Base-by-base conservation (phyloP, 768 basidiomycete species). In the Hypholoma fasciculare region DNA sequence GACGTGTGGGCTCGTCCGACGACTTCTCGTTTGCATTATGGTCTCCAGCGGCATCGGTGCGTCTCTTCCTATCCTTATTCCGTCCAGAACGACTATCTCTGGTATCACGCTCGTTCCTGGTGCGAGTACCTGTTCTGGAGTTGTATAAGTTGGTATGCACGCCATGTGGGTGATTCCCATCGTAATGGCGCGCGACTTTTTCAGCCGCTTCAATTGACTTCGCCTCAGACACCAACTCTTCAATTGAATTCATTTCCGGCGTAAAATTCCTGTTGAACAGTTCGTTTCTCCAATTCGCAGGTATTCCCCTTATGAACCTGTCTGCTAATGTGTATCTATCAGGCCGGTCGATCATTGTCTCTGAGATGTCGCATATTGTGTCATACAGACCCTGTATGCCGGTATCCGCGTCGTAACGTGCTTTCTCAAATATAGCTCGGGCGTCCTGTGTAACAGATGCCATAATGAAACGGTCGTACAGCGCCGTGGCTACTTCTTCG, bases 261-360 rank as follows among this genome's bases (percentile, higher is more conserved):
- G 63, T 49, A 12, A 60, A 54, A 0, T 52, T 59, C 0, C 19
- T 0, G 54, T 8, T 12, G 52, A 36, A 14, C 56, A 40, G 9
- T 6, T 58, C 20, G 37, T 49, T n/a, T 9, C 57, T 59, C 14
- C 60, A 52, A 14, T 37, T 16, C 20, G 50, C 13, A 7, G 50
- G 50, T 8, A 52, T 11, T 19, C 49, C 58, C 1, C n/a, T n/a
- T n/a, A n/a, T 13, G 55, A 66, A 66, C 3, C 54, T 40, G 3
- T 51, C 54, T 19, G 55, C 30, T 23, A 64, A 14, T 0, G 46
- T 61, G 16, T 61, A 64, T 4, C 51, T 37, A 36, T 66, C 58
- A 0, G 62, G 60, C 6, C 30, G 6, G 13, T 60, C 44, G 0
- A 58, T 30, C 65, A 66, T 66, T 0, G 52, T 56, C 26, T 63